Evolutionary conservation across 169 alveolate species (phyloP).

Genomic region (Eimeria tenella): DNA sequence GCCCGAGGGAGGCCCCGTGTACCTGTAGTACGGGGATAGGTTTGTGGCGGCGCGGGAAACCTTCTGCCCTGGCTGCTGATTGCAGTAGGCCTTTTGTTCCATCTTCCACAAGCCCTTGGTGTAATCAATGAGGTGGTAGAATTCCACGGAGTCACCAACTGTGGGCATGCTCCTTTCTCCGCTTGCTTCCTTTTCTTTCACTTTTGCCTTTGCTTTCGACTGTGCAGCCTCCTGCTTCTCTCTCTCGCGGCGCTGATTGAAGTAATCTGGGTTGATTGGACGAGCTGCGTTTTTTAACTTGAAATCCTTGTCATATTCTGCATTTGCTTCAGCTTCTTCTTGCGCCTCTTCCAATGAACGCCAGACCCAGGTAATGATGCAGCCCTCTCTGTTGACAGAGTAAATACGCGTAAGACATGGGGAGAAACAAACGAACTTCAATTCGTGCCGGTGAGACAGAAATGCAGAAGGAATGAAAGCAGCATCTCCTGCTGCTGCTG

Average conservation of each 20-base stretch:
- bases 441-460: constrained; percentile 45
- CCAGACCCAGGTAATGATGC: constrained; percentile 67
- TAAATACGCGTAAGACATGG: constrained; percentile 37
- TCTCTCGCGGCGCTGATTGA: constrained; percentile 34
- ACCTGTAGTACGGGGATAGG: not conserved
- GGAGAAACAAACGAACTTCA: constrained; percentile 66
- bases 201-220: not conserved
- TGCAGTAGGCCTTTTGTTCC: constrained; percentile 57
- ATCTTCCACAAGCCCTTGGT: constrained; percentile 55
- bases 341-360: not conserved
- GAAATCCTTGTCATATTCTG: not conserved
- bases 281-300: not conserved
- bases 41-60: constrained; percentile 22
- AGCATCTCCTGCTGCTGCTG: not conserved
- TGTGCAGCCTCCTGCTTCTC: not conserved
- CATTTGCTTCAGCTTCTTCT: constrained; percentile 6
- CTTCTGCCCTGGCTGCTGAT: constrained; percentile 33
- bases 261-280: constrained; percentile 18
- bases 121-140: not conserved
- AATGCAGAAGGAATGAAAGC: constrained; percentile 70
- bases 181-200: constrained; percentile 1
- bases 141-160: not conserved
- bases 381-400: constrained; percentile 68
- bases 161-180: not conserved
- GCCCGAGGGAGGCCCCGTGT: not conserved